A percentile compares a stretch with the other conserved stretches of the same genome.
These are phyloP conservation scores for Fusarium haematococcum DNA, from an alignment of 2,329 filamentous ascomycete genomes.

Conservation along the genomic window DNA sequence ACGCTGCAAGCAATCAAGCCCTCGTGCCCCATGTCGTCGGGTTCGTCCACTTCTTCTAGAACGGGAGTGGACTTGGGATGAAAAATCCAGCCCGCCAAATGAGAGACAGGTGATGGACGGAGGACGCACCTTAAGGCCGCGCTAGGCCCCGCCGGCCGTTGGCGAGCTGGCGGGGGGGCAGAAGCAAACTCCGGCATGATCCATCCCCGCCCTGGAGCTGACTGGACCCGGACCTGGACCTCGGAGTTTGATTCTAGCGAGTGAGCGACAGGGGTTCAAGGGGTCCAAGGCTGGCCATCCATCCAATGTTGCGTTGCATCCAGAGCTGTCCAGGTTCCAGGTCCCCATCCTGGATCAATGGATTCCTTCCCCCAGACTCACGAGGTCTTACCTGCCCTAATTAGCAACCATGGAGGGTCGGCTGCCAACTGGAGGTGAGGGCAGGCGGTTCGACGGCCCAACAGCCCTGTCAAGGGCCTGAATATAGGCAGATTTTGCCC, in stretches of 20 bases:
- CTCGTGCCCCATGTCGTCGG: background rate
- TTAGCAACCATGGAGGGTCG: slow-evolving; percentile 12
- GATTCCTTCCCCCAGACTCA: slow-evolving; percentile 11
- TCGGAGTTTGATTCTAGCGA: slow-evolving; percentile 21
- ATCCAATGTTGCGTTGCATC: background rate
- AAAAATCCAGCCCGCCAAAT: slow-evolving; percentile 16
- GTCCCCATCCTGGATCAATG: slow-evolving; percentile 17
- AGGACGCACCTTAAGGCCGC: slow-evolving; percentile 6
- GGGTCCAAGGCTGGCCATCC: slow-evolving; percentile 12
- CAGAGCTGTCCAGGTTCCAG: slow-evolving; percentile 3
- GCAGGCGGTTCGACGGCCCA: slow-evolving; percentile 21
- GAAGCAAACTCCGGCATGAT: slow-evolving; percentile 1
- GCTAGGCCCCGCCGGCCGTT: slow-evolving; percentile 22
- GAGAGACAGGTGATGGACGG: slow-evolving; percentile 10
- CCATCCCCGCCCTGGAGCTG: slow-evolving; percentile 2
- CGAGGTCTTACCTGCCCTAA: slow-evolving; percentile 18
- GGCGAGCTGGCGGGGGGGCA: slow-evolving; percentile 5
- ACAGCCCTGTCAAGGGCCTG: slow-evolving; percentile 2
- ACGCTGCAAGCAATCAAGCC: slow-evolving; percentile 2
- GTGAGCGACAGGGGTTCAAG: slow-evolving; percentile 34
- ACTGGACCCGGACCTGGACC: background rate
- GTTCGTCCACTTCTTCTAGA: slow-evolving; percentile 15
- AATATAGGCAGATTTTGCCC: background rate
- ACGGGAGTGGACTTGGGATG: slow-evolving; percentile 6
- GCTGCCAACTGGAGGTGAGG: slow-evolving; percentile 4